These are phyloP conservation scores for Curvularia sp. DNA, from an alignment of 2,329 filamentous ascomycete genomes.

Conservation along the genomic window DNA sequence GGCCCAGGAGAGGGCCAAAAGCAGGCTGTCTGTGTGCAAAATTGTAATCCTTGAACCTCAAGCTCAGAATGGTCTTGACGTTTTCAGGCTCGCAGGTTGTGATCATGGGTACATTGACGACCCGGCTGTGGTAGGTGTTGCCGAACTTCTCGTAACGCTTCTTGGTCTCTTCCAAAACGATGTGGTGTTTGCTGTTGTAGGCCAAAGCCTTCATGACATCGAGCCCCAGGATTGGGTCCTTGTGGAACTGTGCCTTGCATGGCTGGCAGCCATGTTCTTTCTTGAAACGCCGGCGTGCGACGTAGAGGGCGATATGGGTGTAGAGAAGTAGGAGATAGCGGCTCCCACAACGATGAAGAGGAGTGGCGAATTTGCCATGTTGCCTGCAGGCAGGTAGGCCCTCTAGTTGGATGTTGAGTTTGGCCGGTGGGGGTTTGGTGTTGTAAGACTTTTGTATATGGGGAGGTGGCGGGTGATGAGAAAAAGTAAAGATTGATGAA, in stretches of 20 bases:
- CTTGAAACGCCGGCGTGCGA: constrained; percentile 48
- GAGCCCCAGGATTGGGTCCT: constrained; percentile 62
- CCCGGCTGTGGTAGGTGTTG: constrained; percentile 52
- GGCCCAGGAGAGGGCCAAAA: constrained; percentile 53
- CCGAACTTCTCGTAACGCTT: constrained; percentile 37
- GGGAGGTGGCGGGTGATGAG: no score
- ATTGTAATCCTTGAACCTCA: constrained; percentile 57
- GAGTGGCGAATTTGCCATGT: constrained; percentile 37
- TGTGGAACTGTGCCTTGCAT: constrained; percentile 56
- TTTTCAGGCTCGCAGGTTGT: constrained; percentile 58
- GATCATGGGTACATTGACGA: constrained; percentile 45
- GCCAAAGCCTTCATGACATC: constrained; percentile 56
- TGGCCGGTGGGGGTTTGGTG: background rate
- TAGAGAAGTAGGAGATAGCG: constrained; percentile 46
- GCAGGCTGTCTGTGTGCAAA: constrained; percentile 45
- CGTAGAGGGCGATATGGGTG: constrained; percentile 44
- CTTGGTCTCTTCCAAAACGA: constrained; percentile 28
- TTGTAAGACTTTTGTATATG: background rate
- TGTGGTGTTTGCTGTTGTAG: constrained; percentile 45
- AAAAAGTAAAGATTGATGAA: background rate
- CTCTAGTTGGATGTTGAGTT: background rate
- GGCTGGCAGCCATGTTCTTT: constrained; percentile 58
- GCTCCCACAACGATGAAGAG: constrained; percentile 39
- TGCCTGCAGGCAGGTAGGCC: background rate
- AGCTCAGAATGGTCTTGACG: constrained; percentile 55